phyloP scores from a whole-genome alignment of 352 stramenopile genomes.

The Globisporangium nagaii region DNA sequence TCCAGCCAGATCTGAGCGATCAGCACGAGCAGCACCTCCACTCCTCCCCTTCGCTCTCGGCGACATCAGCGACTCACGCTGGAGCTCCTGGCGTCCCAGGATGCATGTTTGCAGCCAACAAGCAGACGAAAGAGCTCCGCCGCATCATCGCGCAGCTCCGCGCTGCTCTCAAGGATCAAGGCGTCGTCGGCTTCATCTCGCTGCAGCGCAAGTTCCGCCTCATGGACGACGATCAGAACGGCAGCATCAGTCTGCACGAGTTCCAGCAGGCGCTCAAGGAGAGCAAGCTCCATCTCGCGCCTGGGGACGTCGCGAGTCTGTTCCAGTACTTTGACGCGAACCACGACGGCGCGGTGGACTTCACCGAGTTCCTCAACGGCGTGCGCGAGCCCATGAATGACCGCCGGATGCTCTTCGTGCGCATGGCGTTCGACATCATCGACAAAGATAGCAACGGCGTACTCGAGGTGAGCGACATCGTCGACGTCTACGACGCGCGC shows the following conservation, averaged over 20 bases:
- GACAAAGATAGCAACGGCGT: slow-evolving; percentile 75
- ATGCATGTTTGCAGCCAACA: slow-evolving; percentile 19
- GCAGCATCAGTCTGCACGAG: slow-evolving; percentile 57
- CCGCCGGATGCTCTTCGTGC: slow-evolving; percentile 68
- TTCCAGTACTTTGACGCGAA: slow-evolving; percentile 87
- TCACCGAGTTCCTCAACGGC: slow-evolving; percentile 81
- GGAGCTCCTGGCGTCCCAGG: neutral
- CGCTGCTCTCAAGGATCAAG: slow-evolving; percentile 54
- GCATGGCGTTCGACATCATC: slow-evolving; percentile 84
- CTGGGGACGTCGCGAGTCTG: slow-evolving; percentile 47
- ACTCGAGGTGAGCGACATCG: slow-evolving; percentile 65
- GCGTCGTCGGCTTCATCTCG: slow-evolving; percentile 64
- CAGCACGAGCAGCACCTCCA: slow-evolving; percentile 22
- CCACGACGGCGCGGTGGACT: slow-evolving; percentile 75
- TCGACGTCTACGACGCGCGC: slow-evolving; percentile 74
- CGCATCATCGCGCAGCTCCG: slow-evolving; percentile 49
- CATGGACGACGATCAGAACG: slow-evolving; percentile 73
- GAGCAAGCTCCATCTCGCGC: slow-evolving; percentile 41
- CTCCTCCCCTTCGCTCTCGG: neutral
- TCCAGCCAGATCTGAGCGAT: slow-evolving; percentile 54
- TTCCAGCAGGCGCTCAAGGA: slow-evolving; percentile 73
- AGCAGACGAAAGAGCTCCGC: slow-evolving; percentile 60
- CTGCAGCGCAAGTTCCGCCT: slow-evolving; percentile 70
- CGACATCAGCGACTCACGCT: neutral
- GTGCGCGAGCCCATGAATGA: slow-evolving; percentile 82